phyloP scores from a whole-genome alignment of 2,329 filamentous ascomycete species.

The Pestalotiopsis sp. region DNA sequence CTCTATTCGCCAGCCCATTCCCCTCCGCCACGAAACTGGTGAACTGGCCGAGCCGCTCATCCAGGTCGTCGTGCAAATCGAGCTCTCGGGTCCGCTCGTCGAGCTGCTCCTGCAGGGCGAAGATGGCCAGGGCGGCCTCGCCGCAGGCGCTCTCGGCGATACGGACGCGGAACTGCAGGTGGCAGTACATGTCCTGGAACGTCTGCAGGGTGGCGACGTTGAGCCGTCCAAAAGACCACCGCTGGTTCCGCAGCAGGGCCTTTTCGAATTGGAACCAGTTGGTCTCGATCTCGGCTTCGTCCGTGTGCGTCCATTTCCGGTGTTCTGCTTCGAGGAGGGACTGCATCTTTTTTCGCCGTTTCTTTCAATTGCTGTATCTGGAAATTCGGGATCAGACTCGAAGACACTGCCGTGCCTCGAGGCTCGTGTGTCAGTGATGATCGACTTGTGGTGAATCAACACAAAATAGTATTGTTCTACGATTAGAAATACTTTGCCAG shows the following conservation, averaged over 20 bases:
- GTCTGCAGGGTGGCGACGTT: not conserved
- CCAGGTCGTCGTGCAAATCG: not conserved
- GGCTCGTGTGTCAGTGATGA: too few species aligned
- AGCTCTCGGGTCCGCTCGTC: not conserved
- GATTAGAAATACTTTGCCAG: not conserved
- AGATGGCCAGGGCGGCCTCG: not conserved
- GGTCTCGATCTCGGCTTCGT: not conserved
- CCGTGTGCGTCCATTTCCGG: not conserved
- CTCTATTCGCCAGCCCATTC: not conserved
- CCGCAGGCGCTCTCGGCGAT: not conserved
- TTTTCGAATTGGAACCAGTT: not conserved
- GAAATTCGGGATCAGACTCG: too few species aligned
- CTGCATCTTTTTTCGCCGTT: not conserved
- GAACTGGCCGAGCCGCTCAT: not conserved
- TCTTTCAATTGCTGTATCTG: not conserved
- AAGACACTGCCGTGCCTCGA: too few species aligned
- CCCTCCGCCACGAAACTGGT: not conserved
- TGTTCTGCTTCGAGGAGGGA: not conserved
- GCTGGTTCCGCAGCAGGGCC: not conserved
- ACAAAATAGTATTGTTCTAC: too few species aligned
- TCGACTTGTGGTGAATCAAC: too few species aligned
- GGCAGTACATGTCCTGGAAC: not conserved
- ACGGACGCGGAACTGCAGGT: not conserved
- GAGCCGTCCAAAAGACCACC: not conserved
- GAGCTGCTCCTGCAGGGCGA: not conserved